Evolutionary conservation across 441 rosid genomes (phyloP).

Genomic region (Mallotus japonicus): DNA sequence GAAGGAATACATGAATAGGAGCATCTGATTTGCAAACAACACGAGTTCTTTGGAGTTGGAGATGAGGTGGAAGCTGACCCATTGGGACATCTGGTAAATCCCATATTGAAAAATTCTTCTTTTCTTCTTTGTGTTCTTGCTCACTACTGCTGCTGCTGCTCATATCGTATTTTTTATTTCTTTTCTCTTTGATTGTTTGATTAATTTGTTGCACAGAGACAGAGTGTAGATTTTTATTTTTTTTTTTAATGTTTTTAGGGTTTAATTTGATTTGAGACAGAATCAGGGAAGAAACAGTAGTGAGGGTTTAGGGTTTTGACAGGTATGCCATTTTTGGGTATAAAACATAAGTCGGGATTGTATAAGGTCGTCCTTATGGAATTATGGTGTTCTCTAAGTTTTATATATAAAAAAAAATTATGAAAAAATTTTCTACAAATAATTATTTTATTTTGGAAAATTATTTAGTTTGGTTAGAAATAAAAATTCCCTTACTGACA

Average conservation of each 20-base stretch:
- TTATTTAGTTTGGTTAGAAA: too few species aligned
- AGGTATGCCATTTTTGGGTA: too few species aligned
- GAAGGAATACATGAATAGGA: conserved; percentile 49
- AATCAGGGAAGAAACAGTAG: background rate
- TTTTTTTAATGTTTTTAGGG: background rate
- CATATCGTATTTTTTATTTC: background rate
- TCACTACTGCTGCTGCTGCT: conserved; percentile 7
- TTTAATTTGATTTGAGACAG: background rate
- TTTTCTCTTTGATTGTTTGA: background rate
- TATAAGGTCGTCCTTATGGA: background rate
- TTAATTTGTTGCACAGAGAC: background rate
- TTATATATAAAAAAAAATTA: too few species aligned
- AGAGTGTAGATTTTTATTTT: background rate
- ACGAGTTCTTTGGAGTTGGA: conserved; percentile 57
- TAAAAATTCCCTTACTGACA: too few species aligned
- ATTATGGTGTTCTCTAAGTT: too few species aligned
- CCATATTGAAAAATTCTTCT: conserved; percentile 39
- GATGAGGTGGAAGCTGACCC: conserved; percentile 62
- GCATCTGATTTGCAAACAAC: conserved; percentile 62
- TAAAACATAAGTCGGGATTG: background rate
- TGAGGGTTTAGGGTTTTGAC: background rate
- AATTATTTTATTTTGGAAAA: too few species aligned
- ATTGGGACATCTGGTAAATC: conserved; percentile 75
- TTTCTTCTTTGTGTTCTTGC: conserved; percentile 12
- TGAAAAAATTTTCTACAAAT: too few species aligned